Evolutionary conservation across 2,329 filamentous ascomycete genomes (phyloP).

Genomic region (Alternaria rosae): DNA sequence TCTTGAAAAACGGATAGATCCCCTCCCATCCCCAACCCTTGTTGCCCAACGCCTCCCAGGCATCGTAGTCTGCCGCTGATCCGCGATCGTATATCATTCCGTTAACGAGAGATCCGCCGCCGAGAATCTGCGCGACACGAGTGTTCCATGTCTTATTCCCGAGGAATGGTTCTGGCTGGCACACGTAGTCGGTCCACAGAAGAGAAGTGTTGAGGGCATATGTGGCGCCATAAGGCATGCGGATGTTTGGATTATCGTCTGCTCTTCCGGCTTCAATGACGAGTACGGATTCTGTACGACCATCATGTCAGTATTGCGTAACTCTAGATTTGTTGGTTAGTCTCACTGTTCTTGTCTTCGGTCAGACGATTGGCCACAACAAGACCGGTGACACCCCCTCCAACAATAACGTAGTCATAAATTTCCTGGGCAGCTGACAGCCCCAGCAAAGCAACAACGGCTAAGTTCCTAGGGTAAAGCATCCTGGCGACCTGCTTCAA

Average conservation of each 20-base stretch:
- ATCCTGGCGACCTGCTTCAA: constrained; percentile 19
- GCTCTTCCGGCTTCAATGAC: constrained; percentile 37
- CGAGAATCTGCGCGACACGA: constrained; percentile 30
- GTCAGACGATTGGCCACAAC: constrained; percentile 36
- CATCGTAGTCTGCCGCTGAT: constrained; percentile 54
- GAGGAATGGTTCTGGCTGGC: constrained; percentile 29
- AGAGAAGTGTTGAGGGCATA: constrained; percentile 30
- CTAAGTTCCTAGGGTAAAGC: constrained; percentile 24
- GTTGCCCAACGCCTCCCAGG: constrained; percentile 67
- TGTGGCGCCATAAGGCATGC: constrained; percentile 32
- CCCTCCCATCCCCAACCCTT: constrained; percentile 65
- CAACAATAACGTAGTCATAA: constrained; percentile 39
- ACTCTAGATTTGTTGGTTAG: neutral
- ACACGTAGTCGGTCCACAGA: constrained; percentile 26
- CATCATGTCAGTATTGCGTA: neutral
- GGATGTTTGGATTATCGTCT: constrained; percentile 32
- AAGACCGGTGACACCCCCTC: constrained; percentile 37
- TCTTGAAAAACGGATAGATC: constrained; percentile 45
- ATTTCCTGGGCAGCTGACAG: constrained; percentile 22
- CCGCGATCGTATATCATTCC: constrained; percentile 51
- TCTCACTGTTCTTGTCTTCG: constrained; percentile 20
- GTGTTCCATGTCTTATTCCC: constrained; percentile 24
- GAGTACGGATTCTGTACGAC: constrained; percentile 31
- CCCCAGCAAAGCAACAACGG: constrained; percentile 22
- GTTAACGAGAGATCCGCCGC: constrained; percentile 39